Evolutionary conservation across 768 basidiomycete species (phyloP).

Genomic region (Lactifluus rugatus): DNA sequence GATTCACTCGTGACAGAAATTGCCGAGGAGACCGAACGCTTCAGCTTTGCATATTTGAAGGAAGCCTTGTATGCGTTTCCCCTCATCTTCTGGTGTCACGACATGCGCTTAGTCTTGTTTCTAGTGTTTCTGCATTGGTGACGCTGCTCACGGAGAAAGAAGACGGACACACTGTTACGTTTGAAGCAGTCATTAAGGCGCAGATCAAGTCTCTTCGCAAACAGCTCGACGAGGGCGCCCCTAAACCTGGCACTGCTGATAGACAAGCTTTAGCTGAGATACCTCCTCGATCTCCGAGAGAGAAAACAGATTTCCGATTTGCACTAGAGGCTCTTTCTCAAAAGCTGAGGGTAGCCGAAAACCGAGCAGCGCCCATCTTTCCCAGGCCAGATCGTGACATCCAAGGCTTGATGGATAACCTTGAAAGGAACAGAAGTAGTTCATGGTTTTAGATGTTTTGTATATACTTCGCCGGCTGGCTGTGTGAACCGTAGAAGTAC

Average conservation of each 20-base stretch:
- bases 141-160: conserved; percentile 43
- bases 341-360: background rate
- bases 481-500: too few species aligned
- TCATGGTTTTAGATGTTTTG: background rate
- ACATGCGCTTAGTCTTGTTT: background rate
- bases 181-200: conserved; percentile 40
- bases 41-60: conserved; percentile 85
- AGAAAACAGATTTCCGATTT: background rate
- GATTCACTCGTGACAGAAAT: conserved; percentile 52
- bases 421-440: background rate
- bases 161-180: conserved; percentile 37
- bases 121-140: conserved; percentile 67
- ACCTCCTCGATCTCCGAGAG: background rate
- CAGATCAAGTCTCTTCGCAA: conserved; percentile 57
- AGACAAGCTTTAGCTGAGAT: background rate
- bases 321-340: background rate
- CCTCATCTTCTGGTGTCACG: background rate
- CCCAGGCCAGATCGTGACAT: conserved; percentile 2
- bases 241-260: background rate
- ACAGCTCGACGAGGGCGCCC: conserved; percentile 47
- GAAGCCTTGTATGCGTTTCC: conserved; percentile 65
- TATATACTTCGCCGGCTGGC: too few species aligned
- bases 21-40: conserved; percentile 49
- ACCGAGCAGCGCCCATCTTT: background rate
- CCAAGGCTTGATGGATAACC: background rate